Conservation (phyloP, 495 filamentous ascomycete species). For the Podospora appendiculata region DNA sequence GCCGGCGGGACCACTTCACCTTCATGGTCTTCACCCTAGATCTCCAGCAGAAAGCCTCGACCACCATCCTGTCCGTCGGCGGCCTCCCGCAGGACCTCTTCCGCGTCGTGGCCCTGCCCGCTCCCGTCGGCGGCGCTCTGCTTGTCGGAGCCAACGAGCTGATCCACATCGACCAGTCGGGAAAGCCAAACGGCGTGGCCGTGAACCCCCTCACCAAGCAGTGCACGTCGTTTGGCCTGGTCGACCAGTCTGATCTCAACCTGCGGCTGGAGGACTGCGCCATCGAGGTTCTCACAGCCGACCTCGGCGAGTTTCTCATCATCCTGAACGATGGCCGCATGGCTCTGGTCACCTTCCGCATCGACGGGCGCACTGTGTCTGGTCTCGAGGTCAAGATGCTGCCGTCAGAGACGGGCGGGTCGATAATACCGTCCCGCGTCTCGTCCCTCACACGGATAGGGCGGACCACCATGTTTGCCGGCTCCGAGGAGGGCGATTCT, state of each 20-base stretch:
- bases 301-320: constrained; percentile 77
- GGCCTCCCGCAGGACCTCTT: constrained; percentile 86
- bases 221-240: constrained; percentile 68
- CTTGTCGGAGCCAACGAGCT: constrained; percentile 84
- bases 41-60: constrained; percentile 87
- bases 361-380: constrained; percentile 90
- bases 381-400: constrained; percentile 65
- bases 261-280: constrained; percentile 77
- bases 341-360: constrained; percentile 68
- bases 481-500: constrained; percentile 79
- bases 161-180: constrained; percentile 92
- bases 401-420: constrained; percentile 48
- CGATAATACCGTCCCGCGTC: constrained; percentile 53
- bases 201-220: constrained; percentile 83
- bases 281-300: constrained; percentile 64
- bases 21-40: constrained; percentile 96
- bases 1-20: constrained; percentile 74
- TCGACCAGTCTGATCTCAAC: constrained; percentile 74
- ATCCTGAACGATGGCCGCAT: constrained; percentile 70
- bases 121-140: constrained; percentile 80
- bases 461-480: constrained; percentile 70
- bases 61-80: constrained; percentile 77
- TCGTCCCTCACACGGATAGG: constrained; percentile 62
- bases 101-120: constrained; percentile 72
- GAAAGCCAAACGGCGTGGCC: constrained; percentile 87